Conservation (phyloP, 2,329 filamentous ascomycete genomes). For the Phialemonium atrogriseum region DNA sequence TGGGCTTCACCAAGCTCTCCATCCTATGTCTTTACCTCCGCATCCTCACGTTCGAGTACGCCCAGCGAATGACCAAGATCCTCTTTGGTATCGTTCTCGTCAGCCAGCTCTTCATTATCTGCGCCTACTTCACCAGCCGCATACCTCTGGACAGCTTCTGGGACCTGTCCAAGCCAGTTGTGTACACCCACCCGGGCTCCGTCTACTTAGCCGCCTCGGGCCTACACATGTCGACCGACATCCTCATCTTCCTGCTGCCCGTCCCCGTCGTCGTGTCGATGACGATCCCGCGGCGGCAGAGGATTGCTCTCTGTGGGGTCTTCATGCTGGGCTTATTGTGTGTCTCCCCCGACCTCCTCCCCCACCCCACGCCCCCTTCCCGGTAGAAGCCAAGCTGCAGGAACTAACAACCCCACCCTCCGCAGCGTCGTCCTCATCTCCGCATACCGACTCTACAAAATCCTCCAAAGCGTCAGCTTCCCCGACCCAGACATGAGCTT, state of each 20-base stretch:
- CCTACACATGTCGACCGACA: conserved; percentile 7
- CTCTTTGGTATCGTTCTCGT: conserved; percentile 6
- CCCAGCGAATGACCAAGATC: conserved; percentile 6
- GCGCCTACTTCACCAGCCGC: conserved; percentile 3
- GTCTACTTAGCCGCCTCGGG: background rate
- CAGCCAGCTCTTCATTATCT: conserved; percentile 5
- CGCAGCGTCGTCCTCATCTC: conserved; percentile 1
- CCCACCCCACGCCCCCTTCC: background rate
- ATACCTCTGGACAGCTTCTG: conserved; percentile 5
- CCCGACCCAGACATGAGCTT: background rate
- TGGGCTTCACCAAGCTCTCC: conserved; percentile 7
- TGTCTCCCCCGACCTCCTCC: too few species aligned
- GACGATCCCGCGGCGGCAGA: conserved; percentile 2
- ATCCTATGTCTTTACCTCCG: conserved; percentile 12
- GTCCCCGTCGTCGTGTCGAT: conserved; percentile 4
- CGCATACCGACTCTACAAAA: background rate
- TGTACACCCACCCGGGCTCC: background rate
- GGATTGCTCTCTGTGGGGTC: conserved; percentile 4
- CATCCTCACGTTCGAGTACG: conserved; percentile 9
- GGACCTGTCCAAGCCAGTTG: conserved; percentile 1
- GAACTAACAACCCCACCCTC: too few species aligned
- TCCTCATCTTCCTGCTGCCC: conserved; percentile 8
- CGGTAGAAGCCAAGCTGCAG: too few species aligned
- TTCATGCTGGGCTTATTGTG: conserved; percentile 8
- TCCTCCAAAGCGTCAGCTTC: too few species aligned